A percentile compares a stretch with the other conserved stretches of the same genome.
Evolutionary conservation across 2,329 filamentous ascomycete species (phyloP).

Genomic region (Arthrobotrys iridis): DNA sequence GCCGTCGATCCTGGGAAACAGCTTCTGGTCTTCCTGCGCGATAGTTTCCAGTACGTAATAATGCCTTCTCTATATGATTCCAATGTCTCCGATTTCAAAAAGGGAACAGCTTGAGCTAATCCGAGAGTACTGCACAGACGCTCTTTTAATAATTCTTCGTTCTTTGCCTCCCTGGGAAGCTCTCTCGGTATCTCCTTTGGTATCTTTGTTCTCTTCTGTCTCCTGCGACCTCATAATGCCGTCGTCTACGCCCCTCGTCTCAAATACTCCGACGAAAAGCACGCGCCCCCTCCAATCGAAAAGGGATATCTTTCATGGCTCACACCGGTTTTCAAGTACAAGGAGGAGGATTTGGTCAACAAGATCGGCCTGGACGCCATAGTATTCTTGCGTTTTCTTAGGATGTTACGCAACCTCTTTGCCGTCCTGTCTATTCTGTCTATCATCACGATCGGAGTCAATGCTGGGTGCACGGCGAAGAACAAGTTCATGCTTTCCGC

Average conservation of each 20-base stretch:
- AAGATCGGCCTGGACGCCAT: slow-evolving; percentile 87
- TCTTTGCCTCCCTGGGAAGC: slow-evolving; percentile 81
- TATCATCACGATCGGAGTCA: slow-evolving; percentile 35
- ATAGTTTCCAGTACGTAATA: slow-evolving; percentile 34
- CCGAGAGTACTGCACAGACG: slow-evolving; percentile 59
- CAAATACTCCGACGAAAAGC: slow-evolving; percentile 89
- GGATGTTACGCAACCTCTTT: slow-evolving; percentile 54
- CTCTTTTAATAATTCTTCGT: slow-evolving; percentile 66
- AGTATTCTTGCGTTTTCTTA: slow-evolving; percentile 53
- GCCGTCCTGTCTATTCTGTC: slow-evolving; percentile 26
- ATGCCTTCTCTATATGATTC: background rate
- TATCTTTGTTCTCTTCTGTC: slow-evolving; percentile 83
- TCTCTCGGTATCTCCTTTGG: slow-evolving; percentile 78
- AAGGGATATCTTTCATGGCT: slow-evolving; percentile 92
- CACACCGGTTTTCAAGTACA: slow-evolving; percentile 77
- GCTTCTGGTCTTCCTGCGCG: slow-evolving; percentile 21
- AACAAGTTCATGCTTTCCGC: slow-evolving; percentile 3
- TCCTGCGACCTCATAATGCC: slow-evolving; percentile 89
- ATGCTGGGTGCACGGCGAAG: slow-evolving; percentile 55
- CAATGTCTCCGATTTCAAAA: background rate
- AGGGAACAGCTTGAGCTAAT: slow-evolving; percentile 54
- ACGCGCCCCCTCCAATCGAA: slow-evolving; percentile 84
- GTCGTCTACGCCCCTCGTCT: slow-evolving; percentile 94
- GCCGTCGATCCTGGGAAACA: slow-evolving; percentile 3
- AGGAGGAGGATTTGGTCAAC: slow-evolving; percentile 79